Percentiles rank a stretch among this genome's conserved stretches.
Evolutionary conservation across 179 eudicot genomes (phyloP).

Genomic region (Carnegiea gigantea): DNA sequence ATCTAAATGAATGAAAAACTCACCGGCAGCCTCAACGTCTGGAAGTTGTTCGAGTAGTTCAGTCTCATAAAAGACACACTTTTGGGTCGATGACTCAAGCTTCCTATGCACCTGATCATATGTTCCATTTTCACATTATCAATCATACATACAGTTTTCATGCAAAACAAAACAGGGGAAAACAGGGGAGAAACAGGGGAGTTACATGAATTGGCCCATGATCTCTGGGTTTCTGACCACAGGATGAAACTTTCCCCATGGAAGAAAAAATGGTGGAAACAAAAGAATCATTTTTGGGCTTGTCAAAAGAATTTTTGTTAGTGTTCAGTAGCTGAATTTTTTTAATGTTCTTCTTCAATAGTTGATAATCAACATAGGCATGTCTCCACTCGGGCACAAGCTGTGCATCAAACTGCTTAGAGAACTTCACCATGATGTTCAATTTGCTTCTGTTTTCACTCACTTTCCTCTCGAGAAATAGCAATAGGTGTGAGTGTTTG

Average conservation of each 20-base stretch:
- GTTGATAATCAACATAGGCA: slow-evolving; percentile 77
- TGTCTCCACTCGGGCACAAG: slow-evolving; percentile 94
- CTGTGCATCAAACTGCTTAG: slow-evolving; percentile 82
- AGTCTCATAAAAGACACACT: slow-evolving; percentile 65
- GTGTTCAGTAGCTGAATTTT: slow-evolving; percentile 44
- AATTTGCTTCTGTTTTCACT: background rate
- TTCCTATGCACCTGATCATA: slow-evolving; percentile 68
- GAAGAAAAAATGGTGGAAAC: slow-evolving; percentile 43
- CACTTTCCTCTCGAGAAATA: background rate
- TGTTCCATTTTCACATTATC: background rate
- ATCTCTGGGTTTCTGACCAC: slow-evolving; percentile 44
- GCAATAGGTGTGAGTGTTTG: slow-evolving; percentile 35
- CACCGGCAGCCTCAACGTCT: slow-evolving; percentile 60
- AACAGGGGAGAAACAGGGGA: slow-evolving; percentile 13
- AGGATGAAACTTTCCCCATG: slow-evolving; percentile 49
- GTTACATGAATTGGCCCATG: slow-evolving; percentile 67
- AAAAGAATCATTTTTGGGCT: slow-evolving; percentile 30
- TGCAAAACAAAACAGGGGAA: slow-evolving; percentile 1
- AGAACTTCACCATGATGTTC: slow-evolving; percentile 64
- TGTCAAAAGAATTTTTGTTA: slow-evolving; percentile 26
- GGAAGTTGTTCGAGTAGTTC: slow-evolving; percentile 72
- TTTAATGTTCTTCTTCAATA: slow-evolving; percentile 72
- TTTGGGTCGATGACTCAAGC: slow-evolving; percentile 54
- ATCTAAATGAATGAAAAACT: slow-evolving; percentile 71
- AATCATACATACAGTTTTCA: background rate